Evolutionary conservation across 768 basidiomycete species (phyloP).

Genomic region (Lentinus brumalis): DNA sequence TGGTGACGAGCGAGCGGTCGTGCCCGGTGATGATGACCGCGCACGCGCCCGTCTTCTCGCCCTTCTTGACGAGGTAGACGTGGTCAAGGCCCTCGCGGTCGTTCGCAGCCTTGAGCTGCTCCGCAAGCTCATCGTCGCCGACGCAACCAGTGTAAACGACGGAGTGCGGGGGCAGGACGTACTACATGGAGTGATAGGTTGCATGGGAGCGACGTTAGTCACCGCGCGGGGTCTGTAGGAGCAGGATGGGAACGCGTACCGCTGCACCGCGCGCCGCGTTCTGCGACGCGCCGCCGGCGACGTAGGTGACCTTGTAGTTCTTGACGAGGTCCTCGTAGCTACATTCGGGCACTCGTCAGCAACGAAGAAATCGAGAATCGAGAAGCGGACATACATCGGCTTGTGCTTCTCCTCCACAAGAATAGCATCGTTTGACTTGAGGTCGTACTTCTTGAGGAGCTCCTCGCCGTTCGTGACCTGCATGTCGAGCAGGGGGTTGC

Average conservation of each 20-base stretch:
- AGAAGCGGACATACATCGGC: conserved; percentile 63
- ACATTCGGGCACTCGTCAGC: not conserved
- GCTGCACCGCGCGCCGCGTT: conserved; percentile 97
- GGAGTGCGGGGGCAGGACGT: conserved; percentile 82
- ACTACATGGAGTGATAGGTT: conserved; percentile 48
- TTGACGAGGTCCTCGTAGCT: conserved; percentile 90
- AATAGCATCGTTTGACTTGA: conserved; percentile 95
- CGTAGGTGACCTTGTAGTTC: conserved; percentile 79
- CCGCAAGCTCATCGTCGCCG: conserved; percentile 88
- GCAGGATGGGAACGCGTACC: conserved; percentile 48
- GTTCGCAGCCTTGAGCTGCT: conserved; percentile 89
- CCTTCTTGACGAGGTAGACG: conserved; percentile 86
- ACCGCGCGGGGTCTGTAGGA: not conserved
- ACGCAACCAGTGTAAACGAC: conserved; percentile 96
- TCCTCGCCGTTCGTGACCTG: conserved; percentile 86
- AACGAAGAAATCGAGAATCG: not conserved
- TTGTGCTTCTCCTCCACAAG: conserved; percentile 88
- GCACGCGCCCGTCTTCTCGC: conserved; percentile 93
- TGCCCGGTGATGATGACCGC: conserved; percentile 95
- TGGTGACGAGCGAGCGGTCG: conserved; percentile 90
- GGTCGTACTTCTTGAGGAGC: conserved; percentile 84
- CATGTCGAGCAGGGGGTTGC: conserved; percentile 96
- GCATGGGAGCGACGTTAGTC: not conserved
- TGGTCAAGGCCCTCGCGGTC: conserved; percentile 86
- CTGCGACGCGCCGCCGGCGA: conserved; percentile 96